Percentiles rank a stretch among this genome's conserved stretches.
Evolutionary conservation across 1,139 yeast genomes (phyloP).

Genomic region (Blastobotrys ciferrii): DNA sequence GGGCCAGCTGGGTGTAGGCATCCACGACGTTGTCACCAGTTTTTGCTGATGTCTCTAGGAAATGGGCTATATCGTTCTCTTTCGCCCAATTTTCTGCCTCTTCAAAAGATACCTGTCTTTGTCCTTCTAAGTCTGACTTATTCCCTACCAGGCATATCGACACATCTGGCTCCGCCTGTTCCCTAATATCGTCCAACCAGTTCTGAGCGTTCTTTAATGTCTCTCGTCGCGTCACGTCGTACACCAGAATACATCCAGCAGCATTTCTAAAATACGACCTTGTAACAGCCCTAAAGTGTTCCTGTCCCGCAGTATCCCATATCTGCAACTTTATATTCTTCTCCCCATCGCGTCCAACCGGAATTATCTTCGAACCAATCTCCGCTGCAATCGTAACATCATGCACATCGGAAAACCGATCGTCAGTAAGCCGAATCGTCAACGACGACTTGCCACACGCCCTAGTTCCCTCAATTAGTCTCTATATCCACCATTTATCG

Average conservation of each 20-base stretch:
- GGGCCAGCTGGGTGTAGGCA: constrained; percentile 80
- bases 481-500: no score
- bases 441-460: constrained; percentile 41
- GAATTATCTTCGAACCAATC: constrained; percentile 38
- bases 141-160: constrained; percentile 90
- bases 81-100: constrained; percentile 82
- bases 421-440: constrained; percentile 38
- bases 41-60: constrained; percentile 90
- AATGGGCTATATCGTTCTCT: constrained; percentile 82
- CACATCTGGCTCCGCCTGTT: constrained; percentile 71
- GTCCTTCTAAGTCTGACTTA: constrained; percentile 73
- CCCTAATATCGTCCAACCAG: constrained; percentile 67
- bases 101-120: constrained; percentile 69
- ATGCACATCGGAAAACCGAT: constrained; percentile 37
- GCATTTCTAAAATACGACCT: constrained; percentile 82
- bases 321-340: constrained; percentile 29
- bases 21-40: constrained; percentile 86
- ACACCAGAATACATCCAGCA: constrained; percentile 78
- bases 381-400: constrained; percentile 42
- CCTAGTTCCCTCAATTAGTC: constrained; percentile 21
- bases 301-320: constrained; percentile 91
- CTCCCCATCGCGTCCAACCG: constrained; percentile 28
- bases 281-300: constrained; percentile 88
- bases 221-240: constrained; percentile 80
- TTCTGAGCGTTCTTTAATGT: constrained; percentile 35